Evolutionary conservation across 208 protist genomes (phyloP).

Genomic region (Trypanosoma avium): DNA sequence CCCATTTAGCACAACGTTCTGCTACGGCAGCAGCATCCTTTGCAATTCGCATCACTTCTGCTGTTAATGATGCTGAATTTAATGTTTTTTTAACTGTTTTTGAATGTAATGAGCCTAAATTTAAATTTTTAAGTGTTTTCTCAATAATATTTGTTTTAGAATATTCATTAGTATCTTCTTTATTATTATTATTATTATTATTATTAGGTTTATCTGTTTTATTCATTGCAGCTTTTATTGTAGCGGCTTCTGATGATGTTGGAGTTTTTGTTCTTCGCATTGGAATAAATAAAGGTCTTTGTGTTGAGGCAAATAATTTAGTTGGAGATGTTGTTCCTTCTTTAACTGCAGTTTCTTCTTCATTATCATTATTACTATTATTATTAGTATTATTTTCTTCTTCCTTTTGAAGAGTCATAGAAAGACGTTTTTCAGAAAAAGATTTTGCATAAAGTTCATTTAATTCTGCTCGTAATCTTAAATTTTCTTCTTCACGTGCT

Average conservation of each 20-base stretch:
- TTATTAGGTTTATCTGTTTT: neutral
- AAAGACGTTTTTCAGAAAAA: conserved; percentile 20
- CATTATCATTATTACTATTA: neutral
- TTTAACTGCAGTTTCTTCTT: no score
- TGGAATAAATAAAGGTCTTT: neutral
- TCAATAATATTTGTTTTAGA: no score
- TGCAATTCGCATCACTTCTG: conserved; percentile 35
- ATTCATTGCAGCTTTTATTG: neutral
- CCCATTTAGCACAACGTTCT: conserved; percentile 28
- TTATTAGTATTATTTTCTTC: conserved; percentile 9
- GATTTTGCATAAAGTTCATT: conserved; percentile 46
- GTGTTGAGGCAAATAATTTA: conserved; percentile 11
- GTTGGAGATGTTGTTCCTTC: no score
- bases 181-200: conserved; percentile 1
- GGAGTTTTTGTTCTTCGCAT: neutral
- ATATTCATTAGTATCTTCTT: neutral
- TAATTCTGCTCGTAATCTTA: conserved; percentile 33
- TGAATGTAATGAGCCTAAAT: neutral
- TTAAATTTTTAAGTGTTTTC: neutral
- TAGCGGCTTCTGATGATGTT: neutral
- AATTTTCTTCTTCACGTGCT: conserved; percentile 30
- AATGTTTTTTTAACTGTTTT: neutral
- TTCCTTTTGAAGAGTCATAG: conserved; percentile 27
- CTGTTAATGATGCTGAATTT: neutral
- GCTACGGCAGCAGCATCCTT: conserved; percentile 51